Conservation (phyloP, 345 rosid species). For the Psidium friedrichsthalianum region DNA sequence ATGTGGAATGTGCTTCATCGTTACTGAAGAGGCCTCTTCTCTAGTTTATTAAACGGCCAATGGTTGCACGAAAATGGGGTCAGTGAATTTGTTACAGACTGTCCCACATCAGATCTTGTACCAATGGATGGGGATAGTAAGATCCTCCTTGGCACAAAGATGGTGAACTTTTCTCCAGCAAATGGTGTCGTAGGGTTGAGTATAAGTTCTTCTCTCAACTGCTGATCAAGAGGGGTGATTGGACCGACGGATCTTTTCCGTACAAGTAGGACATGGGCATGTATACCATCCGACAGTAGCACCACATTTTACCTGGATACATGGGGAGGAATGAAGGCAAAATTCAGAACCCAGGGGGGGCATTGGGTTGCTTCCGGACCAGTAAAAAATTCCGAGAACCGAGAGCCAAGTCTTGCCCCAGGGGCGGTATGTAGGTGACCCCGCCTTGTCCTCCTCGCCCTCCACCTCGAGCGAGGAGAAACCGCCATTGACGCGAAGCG, state of each 20-base stretch:
- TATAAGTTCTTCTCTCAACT: slow-evolving; percentile 19
- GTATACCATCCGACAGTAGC: slow-evolving; percentile 25
- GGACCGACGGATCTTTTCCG: slow-evolving; percentile 32
- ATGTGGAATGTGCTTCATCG: slow-evolving; percentile 25
- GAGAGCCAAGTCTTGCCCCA: too few species aligned
- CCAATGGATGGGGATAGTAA: slow-evolving; percentile 28
- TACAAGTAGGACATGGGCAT: slow-evolving; percentile 28
- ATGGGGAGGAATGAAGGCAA: too few species aligned
- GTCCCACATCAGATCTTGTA: slow-evolving; percentile 33
- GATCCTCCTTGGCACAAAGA: slow-evolving; percentile 21
- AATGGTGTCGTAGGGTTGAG: slow-evolving; percentile 12
- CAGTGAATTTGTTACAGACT: slow-evolving; percentile 14
- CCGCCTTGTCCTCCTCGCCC: background rate
- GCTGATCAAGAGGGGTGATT: slow-evolving; percentile 15
- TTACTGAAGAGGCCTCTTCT: slow-evolving; percentile 18
- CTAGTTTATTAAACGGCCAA: slow-evolving; percentile 35
- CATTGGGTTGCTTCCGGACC: too few species aligned
- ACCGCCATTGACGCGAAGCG: slow-evolving; percentile 46
- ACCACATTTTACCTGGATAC: slow-evolving; percentile 29
- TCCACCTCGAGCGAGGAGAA: slow-evolving; percentile 21
- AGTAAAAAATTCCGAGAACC: too few species aligned
- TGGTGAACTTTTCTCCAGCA: slow-evolving; percentile 17
- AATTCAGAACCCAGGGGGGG: too few species aligned
- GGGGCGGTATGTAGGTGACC: too few species aligned
- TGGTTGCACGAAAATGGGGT: slow-evolving; percentile 29